Conservation (phyloP, 108 stramenopile species). For the Pelagomonas calceolata region DNA sequence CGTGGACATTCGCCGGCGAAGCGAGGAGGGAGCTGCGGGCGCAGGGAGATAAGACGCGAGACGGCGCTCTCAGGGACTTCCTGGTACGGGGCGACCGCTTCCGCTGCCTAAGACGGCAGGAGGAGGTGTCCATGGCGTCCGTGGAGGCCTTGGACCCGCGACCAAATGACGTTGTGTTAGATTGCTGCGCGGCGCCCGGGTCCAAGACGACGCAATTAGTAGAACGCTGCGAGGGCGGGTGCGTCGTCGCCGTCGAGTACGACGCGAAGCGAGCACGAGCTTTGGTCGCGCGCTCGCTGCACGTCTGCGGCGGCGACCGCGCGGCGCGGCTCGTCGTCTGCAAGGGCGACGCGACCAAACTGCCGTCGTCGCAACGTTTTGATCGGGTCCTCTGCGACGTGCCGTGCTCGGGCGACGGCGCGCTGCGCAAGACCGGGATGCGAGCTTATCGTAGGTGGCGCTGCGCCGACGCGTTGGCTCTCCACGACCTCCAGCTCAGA, state of each 20-base stretch:
- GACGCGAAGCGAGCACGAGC: conserved; percentile 88
- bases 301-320: conserved; percentile 51
- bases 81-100: too few species aligned
- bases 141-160: conserved; percentile 76
- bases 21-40: too few species aligned
- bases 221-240: conserved; percentile 70
- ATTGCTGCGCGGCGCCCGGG: conserved; percentile 97
- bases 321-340: too few species aligned
- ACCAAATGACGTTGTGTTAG: conserved; percentile 67
- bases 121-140: conserved; percentile 96
- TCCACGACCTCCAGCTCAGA: conserved; percentile 37
- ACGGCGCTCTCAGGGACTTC: too few species aligned
- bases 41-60: too few species aligned
- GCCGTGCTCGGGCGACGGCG: conserved; percentile 96
- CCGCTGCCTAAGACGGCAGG: conserved; percentile 51
- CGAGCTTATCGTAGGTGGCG: conserved; percentile 69
- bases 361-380: too few species aligned
- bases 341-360: too few species aligned
- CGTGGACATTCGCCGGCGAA: too few species aligned
- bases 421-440: conserved; percentile 83
- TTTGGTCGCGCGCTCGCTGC: conserved; percentile 89
- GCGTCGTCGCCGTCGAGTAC: conserved; percentile 89
- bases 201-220: conserved; percentile 92
- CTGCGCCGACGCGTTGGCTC: conserved; percentile 13
- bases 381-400: conserved; percentile 67